phyloP scores from a whole-genome alignment of 2,329 filamentous ascomycete species.

The Fusarium miscanthi region DNA sequence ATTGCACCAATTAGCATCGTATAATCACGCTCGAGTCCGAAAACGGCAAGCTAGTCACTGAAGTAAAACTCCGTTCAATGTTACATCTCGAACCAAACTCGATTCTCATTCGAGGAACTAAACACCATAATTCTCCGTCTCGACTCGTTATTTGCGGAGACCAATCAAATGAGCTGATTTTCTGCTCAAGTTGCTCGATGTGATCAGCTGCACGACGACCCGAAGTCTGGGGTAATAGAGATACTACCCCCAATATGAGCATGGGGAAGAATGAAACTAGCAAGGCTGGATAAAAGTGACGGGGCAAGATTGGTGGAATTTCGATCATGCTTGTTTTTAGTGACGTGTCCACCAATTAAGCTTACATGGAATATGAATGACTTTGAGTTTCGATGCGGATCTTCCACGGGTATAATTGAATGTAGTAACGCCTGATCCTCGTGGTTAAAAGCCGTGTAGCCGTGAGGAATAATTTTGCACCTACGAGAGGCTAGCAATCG shows the following conservation, averaged over 20 bases:
- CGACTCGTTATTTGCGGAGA: not conserved
- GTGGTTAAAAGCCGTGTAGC: not conserved
- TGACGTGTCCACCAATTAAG: constrained; percentile 32
- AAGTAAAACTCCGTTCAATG: constrained; percentile 34
- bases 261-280: not conserved
- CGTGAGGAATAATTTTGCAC: constrained; percentile 11
- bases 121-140: constrained; percentile 22
- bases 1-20: constrained; percentile 19
- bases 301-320: constrained; percentile 24
- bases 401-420: not conserved
- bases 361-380: not conserved
- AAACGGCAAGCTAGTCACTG: constrained; percentile 7
- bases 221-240: constrained; percentile 30
- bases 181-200: not conserved
- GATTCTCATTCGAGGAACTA: constrained; percentile 35
- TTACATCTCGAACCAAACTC: constrained; percentile 20
- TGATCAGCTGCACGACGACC: constrained; percentile 13
- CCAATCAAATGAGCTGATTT: constrained; percentile 3
- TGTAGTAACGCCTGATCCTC: not conserved
- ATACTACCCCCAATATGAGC: not conserved
- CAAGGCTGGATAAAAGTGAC: not conserved
- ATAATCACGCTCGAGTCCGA: constrained; percentile 2
- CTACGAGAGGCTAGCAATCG: constrained; percentile 2
- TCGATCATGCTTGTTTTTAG: not conserved
- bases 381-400: constrained; percentile 1